A percentile compares a stretch with the other conserved stretches of the same genome.
Conservation (phyloP, 192 early-diverging fungal species). For the Mycoemilia scoparia region DNA sequence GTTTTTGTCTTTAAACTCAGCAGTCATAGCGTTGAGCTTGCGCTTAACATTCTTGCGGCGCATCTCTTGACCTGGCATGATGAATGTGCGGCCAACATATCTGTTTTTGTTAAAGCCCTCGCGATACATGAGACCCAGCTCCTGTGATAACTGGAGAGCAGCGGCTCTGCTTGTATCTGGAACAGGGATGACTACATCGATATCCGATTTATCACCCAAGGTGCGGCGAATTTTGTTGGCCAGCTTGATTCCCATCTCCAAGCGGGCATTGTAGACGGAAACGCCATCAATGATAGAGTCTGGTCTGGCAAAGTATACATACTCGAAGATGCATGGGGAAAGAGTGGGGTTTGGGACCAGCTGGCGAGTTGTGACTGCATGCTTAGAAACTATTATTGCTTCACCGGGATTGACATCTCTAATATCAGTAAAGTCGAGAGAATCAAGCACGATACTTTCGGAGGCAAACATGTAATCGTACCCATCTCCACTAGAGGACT, state of each 20-base stretch:
- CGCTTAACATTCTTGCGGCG: constrained; percentile 80
- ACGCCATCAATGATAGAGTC: constrained; percentile 98
- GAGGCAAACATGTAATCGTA: constrained; percentile 97
- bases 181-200: constrained; percentile 98
- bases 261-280: constrained; percentile 91
- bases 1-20: constrained; percentile 91
- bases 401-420: constrained; percentile 85
- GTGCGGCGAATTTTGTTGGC: constrained; percentile 62
- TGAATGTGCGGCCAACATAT: constrained; percentile 97
- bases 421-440: constrained; percentile 76
- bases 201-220: constrained; percentile 62
- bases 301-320: constrained; percentile 97
- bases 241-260: constrained; percentile 94
- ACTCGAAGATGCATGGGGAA: constrained; percentile 98
- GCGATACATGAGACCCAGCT: constrained; percentile 78
- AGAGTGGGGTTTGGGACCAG: constrained; percentile 35
- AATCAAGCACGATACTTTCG: constrained; percentile 86
- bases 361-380: constrained; percentile 45
- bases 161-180: constrained; percentile 93
- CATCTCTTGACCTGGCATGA: constrained; percentile 95
- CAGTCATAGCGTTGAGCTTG: constrained; percentile 97
- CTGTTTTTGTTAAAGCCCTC: constrained; percentile 99
- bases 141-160: constrained; percentile 80
- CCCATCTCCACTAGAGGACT: constrained; percentile 34
- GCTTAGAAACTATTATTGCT: constrained; percentile 81